Evolutionary conservation across 2,329 filamentous ascomycete genomes (phyloP).

Genomic region (Phialophora expanda): DNA sequence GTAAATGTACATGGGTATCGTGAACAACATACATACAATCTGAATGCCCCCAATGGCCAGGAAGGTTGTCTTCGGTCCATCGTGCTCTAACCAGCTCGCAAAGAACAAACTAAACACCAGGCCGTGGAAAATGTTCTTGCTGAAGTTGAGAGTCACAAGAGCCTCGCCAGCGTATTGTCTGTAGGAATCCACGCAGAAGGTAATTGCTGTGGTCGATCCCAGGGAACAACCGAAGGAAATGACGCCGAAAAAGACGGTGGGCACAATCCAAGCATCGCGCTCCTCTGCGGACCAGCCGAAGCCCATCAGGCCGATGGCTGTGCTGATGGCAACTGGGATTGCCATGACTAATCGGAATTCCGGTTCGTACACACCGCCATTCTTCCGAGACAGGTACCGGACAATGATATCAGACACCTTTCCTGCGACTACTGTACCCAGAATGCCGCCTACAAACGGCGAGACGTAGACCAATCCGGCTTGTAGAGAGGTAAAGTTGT

Average conservation of each 20-base stretch:
- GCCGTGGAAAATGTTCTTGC: conserved; percentile 92
- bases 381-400: conserved; percentile 77
- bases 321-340: conserved; percentile 75
- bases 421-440: conserved; percentile 91
- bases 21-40: conserved; percentile 71
- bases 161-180: conserved; percentile 92
- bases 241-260: conserved; percentile 89
- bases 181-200: conserved; percentile 92
- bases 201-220: conserved; percentile 88
- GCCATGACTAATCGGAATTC: conserved; percentile 93
- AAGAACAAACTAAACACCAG: conserved; percentile 89
- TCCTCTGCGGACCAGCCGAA: conserved; percentile 90
- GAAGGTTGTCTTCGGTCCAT: conserved; percentile 79
- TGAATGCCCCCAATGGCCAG: conserved; percentile 86
- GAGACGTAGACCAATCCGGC: conserved; percentile 88
- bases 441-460: conserved; percentile 83
- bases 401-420: conserved; percentile 86
- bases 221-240: conserved; percentile 91
- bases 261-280: conserved; percentile 82
- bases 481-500: conserved; percentile 80
- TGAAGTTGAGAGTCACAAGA: conserved; percentile 90
- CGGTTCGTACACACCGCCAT: conserved; percentile 93
- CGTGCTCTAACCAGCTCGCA: conserved; percentile 76
- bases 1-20: conserved; percentile 92
- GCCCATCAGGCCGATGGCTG: conserved; percentile 85